phyloP scores from a whole-genome alignment of 2,329 filamentous ascomycete species.

The Apiospora kogelbergensis region DNA sequence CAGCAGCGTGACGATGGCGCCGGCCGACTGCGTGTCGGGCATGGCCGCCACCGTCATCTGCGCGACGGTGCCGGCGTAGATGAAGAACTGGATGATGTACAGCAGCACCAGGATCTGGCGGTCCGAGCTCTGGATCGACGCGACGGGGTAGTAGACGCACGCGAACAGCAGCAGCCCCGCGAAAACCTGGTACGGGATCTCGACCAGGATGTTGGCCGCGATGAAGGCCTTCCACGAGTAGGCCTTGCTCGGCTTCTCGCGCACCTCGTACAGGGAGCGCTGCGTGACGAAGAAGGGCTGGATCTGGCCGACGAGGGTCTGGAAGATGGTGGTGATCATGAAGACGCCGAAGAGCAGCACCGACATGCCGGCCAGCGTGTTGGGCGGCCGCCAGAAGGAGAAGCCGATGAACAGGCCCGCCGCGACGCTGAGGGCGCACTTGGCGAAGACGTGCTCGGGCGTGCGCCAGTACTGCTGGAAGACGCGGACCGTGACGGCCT shows the following conservation, averaged over 20 bases:
- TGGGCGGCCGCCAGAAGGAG: slow-evolving; percentile 60
- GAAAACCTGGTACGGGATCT: slow-evolving; percentile 69
- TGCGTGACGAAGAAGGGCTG: slow-evolving; percentile 78
- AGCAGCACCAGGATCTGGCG: slow-evolving; percentile 67
- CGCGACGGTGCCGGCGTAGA: slow-evolving; percentile 72
- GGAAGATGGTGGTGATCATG: slow-evolving; percentile 74
- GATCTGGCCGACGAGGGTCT: slow-evolving; percentile 67
- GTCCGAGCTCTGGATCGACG: slow-evolving; percentile 45
- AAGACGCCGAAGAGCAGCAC: slow-evolving; percentile 75
- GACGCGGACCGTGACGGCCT: slow-evolving; percentile 64
- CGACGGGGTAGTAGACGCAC: slow-evolving; percentile 68
- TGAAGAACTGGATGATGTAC: slow-evolving; percentile 63
- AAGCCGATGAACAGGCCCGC: slow-evolving; percentile 69
- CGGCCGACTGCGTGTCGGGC: slow-evolving; percentile 67
- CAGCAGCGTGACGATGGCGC: slow-evolving; percentile 61
- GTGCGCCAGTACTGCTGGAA: slow-evolving; percentile 86
- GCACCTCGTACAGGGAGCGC: slow-evolving; percentile 73
- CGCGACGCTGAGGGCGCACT: slow-evolving; percentile 56
- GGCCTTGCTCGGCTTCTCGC: slow-evolving; percentile 71
- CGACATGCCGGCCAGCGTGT: slow-evolving; percentile 66
- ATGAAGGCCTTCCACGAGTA: slow-evolving; percentile 78
- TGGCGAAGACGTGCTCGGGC: slow-evolving; percentile 75
- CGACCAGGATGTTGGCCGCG: slow-evolving; percentile 68
- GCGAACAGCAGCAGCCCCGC: slow-evolving; percentile 63
- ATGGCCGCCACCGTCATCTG: slow-evolving; percentile 73